phyloP scores from a whole-genome alignment of 129 eudicot species.

The Rutidosis leptorrhynchoides region DNA sequence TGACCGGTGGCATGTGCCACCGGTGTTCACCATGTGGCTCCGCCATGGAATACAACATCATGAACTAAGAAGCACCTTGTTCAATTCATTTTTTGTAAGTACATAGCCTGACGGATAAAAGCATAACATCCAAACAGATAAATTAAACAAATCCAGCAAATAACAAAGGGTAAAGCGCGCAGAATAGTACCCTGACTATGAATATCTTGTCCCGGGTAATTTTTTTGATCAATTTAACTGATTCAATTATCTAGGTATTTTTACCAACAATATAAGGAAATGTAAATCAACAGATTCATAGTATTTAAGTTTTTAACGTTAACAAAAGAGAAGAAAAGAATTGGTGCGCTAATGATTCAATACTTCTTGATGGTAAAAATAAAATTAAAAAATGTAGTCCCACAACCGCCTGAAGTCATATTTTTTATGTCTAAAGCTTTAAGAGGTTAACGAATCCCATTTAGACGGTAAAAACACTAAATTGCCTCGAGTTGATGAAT shows the following conservation, averaged over 20 bases:
- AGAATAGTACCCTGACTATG: background rate
- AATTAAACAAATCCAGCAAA: constrained; percentile 10
- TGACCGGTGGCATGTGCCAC: too few relatives aligned
- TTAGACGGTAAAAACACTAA: too few relatives aligned
- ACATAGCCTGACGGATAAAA: background rate
- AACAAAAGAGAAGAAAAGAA: background rate
- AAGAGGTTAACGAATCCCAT: too few relatives aligned
- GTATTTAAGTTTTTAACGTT: background rate
- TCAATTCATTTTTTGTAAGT: background rate
- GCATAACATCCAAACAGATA: constrained; percentile 14
- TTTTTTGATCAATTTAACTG: background rate
- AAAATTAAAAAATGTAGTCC: too few relatives aligned
- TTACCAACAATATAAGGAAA: background rate
- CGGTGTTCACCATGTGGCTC: too few relatives aligned
- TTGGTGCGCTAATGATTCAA: background rate
- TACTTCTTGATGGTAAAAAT: background rate
- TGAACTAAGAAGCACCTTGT: background rate
- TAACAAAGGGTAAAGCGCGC: background rate
- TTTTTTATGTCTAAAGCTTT: too few relatives aligned
- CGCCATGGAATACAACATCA: background rate
- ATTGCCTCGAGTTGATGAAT: too few relatives aligned
- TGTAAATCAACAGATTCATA: background rate
- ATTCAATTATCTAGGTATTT: background rate
- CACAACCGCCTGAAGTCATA: too few relatives aligned
- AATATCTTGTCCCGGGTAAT: background rate